Evolutionary conservation across 1,284 basidiomycete genomes (phyloP).

Genomic region (Meira miltonrushii): DNA sequence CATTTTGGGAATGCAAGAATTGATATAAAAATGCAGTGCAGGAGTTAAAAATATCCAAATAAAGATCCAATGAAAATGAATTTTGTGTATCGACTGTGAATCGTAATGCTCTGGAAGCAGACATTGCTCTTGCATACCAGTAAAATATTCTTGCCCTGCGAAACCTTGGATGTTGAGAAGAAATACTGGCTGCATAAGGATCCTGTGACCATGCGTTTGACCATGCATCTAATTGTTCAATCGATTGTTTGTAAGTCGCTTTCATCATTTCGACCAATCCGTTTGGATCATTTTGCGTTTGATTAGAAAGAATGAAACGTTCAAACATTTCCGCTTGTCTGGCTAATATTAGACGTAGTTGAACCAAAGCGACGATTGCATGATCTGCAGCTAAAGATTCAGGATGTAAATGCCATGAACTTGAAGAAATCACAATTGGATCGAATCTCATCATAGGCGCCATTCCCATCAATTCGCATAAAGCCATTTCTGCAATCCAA

Average conservation of each 20-base stretch:
- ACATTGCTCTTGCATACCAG: background rate
- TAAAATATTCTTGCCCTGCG: background rate
- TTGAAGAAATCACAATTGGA: background rate
- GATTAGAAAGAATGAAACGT: background rate
- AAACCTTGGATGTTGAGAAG: background rate
- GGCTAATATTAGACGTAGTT: background rate
- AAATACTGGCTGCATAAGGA: background rate
- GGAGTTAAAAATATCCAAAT: background rate
- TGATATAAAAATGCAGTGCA: background rate
- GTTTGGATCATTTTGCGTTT: background rate
- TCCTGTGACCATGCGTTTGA: background rate
- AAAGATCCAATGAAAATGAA: background rate
- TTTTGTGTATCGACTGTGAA: background rate
- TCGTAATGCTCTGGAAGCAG: background rate
- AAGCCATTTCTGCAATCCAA: background rate
- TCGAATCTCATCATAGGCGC: background rate
- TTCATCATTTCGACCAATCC: background rate
- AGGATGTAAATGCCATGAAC: background rate
- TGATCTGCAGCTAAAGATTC: background rate
- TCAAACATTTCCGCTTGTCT: slow-evolving; percentile 1
- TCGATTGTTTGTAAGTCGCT: background rate
- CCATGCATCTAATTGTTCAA: slow-evolving; percentile 4
- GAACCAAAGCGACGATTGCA: background rate
- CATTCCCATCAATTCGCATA: slow-evolving; percentile 1
- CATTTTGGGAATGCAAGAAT: background rate